Evolutionary conservation across 257 asterid genomes (phyloP).

Genomic region (Catharanthus roseus): DNA sequence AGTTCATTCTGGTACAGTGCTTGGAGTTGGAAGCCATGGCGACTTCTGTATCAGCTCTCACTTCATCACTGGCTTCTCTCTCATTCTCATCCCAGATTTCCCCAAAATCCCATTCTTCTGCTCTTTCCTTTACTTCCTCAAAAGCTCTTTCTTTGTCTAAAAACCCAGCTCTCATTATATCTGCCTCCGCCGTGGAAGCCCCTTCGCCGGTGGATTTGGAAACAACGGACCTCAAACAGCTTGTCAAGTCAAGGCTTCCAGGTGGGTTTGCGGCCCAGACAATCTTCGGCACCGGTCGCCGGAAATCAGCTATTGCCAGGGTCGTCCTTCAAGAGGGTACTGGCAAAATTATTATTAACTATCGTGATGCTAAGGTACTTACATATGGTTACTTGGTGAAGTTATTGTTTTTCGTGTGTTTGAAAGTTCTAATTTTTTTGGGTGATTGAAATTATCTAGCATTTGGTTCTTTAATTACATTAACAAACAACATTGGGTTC

Average conservation of each 20-base stretch:
- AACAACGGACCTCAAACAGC: constrained; percentile 46
- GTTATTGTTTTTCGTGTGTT: background rate
- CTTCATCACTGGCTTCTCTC: constrained; percentile 71
- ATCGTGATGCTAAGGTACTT: constrained; percentile 82
- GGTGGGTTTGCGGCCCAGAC: constrained; percentile 96
- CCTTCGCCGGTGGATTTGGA: constrained; percentile 37
- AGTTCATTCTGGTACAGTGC: background rate
- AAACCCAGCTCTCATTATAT: constrained; percentile 25
- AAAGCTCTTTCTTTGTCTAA: constrained; percentile 38
- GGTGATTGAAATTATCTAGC: background rate
- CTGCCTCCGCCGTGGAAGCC: constrained; percentile 44
- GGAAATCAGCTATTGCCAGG: constrained; percentile 90
- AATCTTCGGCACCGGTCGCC: constrained; percentile 77
- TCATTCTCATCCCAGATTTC: constrained; percentile 80
- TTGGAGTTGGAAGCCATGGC: constrained; percentile 46
- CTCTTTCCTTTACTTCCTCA: constrained; percentile 26
- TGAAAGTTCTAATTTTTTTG: background rate
- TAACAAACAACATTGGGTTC: background rate
- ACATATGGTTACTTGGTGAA: background rate
- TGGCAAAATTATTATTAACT: constrained; percentile 71
- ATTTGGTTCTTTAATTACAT: background rate
- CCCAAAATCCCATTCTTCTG: constrained; percentile 34
- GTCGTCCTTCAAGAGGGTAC: constrained; percentile 95
- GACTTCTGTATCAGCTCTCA: constrained; percentile 46
- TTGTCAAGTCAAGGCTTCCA: constrained; percentile 84